These are phyloP conservation scores for Magnolia kwangsiensis DNA, from an alignment of 164 flowering plant species.

Conservation along the genomic window DNA sequence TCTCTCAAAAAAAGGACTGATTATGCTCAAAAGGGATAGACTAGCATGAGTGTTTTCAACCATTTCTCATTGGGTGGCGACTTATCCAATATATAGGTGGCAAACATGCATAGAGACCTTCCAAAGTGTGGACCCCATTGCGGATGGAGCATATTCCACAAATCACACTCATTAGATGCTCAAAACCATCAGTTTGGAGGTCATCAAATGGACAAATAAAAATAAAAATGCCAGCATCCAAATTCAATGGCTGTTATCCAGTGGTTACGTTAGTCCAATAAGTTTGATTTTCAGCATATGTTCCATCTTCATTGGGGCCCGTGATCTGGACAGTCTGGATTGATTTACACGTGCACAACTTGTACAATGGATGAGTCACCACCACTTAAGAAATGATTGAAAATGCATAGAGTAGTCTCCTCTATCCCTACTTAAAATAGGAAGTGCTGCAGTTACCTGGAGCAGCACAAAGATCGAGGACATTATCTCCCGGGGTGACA, in stretches of 20 bases:
- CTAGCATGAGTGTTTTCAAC: no score
- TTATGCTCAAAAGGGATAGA: no score
- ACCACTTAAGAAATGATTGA: background rate
- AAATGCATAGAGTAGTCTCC: background rate
- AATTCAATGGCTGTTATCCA: background rate
- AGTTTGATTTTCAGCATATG: background rate
- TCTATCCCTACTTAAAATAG: background rate
- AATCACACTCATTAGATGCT: no score
- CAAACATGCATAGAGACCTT: no score
- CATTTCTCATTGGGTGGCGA: no score
- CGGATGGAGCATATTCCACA: no score
- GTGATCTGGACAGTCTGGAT: background rate
- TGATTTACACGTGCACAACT: background rate
- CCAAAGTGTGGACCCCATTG: no score
- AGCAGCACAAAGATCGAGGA: slow-evolving; percentile 97
- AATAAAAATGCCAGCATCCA: background rate
- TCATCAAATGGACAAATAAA: background rate
- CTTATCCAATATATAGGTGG: no score
- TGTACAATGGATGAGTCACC: background rate
- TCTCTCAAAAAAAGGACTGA: no score
- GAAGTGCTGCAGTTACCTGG: slow-evolving; percentile 51
- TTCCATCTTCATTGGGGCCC: background rate
- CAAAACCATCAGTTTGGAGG: background rate
- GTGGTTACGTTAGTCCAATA: background rate
- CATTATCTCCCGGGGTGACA: slow-evolving; percentile 71